phyloP scores from a whole-genome alignment of 2,329 filamentous ascomycete genomes.

The Thielaviopsis populi region DNA sequence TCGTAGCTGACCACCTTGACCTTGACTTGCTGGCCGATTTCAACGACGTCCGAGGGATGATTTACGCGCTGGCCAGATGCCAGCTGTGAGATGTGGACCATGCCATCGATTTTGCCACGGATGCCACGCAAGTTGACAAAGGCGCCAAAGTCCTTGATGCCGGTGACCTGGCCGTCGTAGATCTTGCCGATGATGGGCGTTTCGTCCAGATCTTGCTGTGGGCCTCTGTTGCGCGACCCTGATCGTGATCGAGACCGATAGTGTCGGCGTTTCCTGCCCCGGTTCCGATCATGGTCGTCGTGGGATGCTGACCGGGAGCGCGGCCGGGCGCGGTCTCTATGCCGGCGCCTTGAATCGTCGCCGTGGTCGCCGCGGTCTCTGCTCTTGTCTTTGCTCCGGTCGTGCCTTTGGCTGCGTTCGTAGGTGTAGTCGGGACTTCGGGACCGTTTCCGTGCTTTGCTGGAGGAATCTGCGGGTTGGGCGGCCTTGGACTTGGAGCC shows the following conservation, averaged over 20 bases:
- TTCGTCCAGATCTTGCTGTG: constrained; percentile 52
- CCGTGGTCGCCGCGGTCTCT: constrained; percentile 23
- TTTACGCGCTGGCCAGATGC: constrained; percentile 73
- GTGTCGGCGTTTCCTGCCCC: constrained; percentile 20
- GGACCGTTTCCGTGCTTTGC: constrained; percentile 33
- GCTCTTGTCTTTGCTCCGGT: constrained; percentile 24
- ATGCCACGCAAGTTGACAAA: constrained; percentile 89
- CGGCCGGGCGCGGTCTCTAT: constrained; percentile 28
- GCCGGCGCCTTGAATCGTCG: constrained; percentile 41
- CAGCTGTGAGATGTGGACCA: constrained; percentile 88
- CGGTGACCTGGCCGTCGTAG: constrained; percentile 79
- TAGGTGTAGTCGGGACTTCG: constrained; percentile 31
- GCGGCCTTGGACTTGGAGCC: constrained; percentile 33
- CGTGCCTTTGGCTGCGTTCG: not conserved
- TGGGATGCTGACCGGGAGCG: constrained; percentile 22
- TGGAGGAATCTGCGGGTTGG: constrained; percentile 21
- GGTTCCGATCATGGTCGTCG: constrained; percentile 19
- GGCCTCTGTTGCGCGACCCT: constrained; percentile 22
- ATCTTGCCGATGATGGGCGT: constrained; percentile 68
- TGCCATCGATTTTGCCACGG: constrained; percentile 73
- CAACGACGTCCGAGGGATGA: constrained; percentile 77
- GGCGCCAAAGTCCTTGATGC: constrained; percentile 86
- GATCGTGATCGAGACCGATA: constrained; percentile 26
- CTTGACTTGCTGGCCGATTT: constrained; percentile 68
- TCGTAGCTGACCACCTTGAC: constrained; percentile 87